Percentiles rank a stretch among this genome's conserved stretches.
These are phyloP conservation scores for Tetracladium setigerum DNA, from an alignment of 495 filamentous ascomycete species.

Conservation along the genomic window DNA sequence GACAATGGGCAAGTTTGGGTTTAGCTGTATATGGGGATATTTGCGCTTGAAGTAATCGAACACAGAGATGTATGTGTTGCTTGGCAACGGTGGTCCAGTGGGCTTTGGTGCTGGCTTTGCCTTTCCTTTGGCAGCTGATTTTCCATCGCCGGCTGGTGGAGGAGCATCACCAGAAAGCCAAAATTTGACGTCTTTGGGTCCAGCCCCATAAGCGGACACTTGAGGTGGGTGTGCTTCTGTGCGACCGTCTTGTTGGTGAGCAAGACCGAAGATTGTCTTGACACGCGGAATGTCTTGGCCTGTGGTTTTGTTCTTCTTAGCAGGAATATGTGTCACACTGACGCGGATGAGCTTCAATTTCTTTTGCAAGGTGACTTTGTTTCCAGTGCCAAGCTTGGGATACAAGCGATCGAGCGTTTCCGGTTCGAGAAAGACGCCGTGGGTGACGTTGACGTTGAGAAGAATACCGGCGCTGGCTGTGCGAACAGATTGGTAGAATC, in stretches of 20 bases:
- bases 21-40: conserved; percentile 32
- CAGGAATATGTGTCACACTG: conserved; percentile 32
- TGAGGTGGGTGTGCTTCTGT: conserved; percentile 28
- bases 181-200: conserved; percentile 44
- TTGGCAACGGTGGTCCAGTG: conserved; percentile 1
- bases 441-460: conserved; percentile 50
- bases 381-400: conserved; percentile 4
- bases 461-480: conserved; percentile 55
- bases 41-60: conserved; percentile 40
- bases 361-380: conserved; percentile 20
- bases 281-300: conserved; percentile 23
- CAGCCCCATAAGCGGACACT: conserved; percentile 31
- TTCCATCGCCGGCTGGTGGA: not conserved
- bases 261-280: conserved; percentile 41
- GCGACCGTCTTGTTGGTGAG: conserved; percentile 25
- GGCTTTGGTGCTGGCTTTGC: not conserved
- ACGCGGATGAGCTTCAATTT: conserved; percentile 38
- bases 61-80: conserved; percentile 37
- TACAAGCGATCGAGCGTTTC: conserved; percentile 11
- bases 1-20: conserved; percentile 50
- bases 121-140: conserved; percentile 8
- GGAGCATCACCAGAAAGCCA: conserved; percentile 23
- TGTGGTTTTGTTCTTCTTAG: conserved; percentile 30
- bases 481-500: conserved; percentile 62
- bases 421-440: conserved; percentile 36